Evolutionary conservation across 2,329 filamentous ascomycete species (phyloP), one percentile per base, ranked within the genome.

Genomic region (Scopulariopsis brevicaulis): DNA sequence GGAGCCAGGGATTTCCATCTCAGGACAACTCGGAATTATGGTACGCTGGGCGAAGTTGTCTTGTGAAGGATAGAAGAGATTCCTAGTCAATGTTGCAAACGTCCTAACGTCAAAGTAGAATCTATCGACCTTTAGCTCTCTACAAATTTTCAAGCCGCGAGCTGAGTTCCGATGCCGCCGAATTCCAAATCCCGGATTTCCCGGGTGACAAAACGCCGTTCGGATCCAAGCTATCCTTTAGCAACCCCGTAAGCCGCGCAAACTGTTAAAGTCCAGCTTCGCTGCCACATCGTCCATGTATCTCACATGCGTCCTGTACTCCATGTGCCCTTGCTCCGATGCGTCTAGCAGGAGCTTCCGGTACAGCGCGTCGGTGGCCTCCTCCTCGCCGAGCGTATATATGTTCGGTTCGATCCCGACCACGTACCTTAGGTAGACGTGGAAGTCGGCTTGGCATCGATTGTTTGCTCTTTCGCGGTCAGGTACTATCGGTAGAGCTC

Each of bases 181-280:
- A 55, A 11, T 40, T 55, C 53, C 70, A 73, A 7, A 73, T 69
- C 8, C 71, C 71, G 62, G 70, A 69, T 62, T 73, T 73, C 14
- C 71, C 71, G 0, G 71, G 70, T 1, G 69, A 68, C 11, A 74
- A 55, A 25, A 73, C 69, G 1, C 71, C 70, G 24, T 72, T 71
- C 0, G 68, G 69, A 55, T 73, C 71, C 20, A 73, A 54, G 0
- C 68, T 64, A 58, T 72, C 69, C 70, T 73, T 73, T 59, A 73
- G 63, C 14, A 67, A 71, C 55, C 71, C 68, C 0, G 71, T 65
- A 57, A 74, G 71, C n/a, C 70, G 65, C 40, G 68, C 69, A 56
- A 72, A 73, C 0, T 60, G 55, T 73, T 73, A 56, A 73, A 73
- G 60, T 72, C 67, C 59, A 71, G 71, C 12, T 71, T 60, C n/a